These are phyloP conservation scores for Fusarium citri DNA, from an alignment of 2,329 filamentous ascomycete species.

Conservation along the genomic window DNA sequence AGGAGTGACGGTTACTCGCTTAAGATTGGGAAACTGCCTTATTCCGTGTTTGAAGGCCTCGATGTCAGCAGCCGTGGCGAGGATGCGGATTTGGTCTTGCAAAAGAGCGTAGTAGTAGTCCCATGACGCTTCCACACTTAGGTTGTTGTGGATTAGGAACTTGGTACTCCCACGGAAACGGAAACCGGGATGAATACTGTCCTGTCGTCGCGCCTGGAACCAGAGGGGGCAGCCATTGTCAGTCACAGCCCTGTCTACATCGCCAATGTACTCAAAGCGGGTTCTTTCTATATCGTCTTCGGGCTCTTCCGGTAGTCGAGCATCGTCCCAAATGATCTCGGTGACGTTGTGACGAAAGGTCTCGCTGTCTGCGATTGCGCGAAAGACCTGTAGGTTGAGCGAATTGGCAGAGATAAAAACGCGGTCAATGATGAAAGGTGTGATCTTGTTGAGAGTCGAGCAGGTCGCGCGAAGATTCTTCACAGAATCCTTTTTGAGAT, in stretches of 20 bases:
- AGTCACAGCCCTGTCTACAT: not conserved
- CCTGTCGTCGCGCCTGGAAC: constrained; percentile 3
- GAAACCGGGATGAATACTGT: too few relatives aligned
- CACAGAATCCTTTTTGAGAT: not conserved
- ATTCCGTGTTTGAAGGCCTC: constrained; percentile 6
- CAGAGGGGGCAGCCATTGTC: constrained; percentile 1
- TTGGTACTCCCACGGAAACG: too few relatives aligned
- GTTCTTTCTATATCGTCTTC: too few relatives aligned
- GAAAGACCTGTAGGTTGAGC: not conserved
- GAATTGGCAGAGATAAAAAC: constrained; percentile 1
- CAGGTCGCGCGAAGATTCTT: not conserved
- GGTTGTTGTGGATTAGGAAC: too few relatives aligned
- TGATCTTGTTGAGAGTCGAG: not conserved
- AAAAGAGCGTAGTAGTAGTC: not conserved
- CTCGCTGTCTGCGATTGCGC: not conserved
- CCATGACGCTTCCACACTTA: not conserved
- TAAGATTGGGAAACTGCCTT: not conserved
- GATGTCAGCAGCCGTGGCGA: not conserved
- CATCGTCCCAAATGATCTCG: constrained; percentile 7
- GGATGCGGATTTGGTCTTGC: not conserved
- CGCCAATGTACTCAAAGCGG: too few relatives aligned
- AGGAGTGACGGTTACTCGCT: not conserved
- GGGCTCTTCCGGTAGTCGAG: not conserved
- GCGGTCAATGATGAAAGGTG: not conserved
- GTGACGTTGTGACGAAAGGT: not conserved